Evolutionary conservation across 805 yeast genomes (phyloP).

Genomic region (Komagataella pastoris): DNA sequence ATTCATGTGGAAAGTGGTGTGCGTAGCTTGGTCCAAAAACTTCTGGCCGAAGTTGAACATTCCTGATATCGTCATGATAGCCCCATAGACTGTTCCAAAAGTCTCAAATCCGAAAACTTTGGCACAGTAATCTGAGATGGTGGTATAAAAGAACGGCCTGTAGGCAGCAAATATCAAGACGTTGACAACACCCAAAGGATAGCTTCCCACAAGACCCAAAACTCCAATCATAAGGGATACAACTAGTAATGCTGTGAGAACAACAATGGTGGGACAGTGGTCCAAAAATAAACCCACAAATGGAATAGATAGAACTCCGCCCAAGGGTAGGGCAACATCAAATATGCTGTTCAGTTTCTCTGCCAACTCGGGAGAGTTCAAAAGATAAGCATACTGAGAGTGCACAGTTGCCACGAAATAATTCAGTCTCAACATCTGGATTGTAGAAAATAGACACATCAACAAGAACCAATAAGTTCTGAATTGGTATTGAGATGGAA

Average conservation of each 20-base stretch:
- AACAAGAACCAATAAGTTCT: conserved; percentile 38
- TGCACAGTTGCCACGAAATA: conserved; percentile 46
- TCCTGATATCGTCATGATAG: conserved; percentile 40
- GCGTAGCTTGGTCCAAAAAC: conserved; percentile 33
- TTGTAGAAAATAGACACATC: conserved; percentile 35
- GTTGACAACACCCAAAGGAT: conserved; percentile 27
- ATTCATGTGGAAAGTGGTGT: conserved; percentile 37
- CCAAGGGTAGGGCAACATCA: conserved; percentile 41
- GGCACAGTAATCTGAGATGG: conserved; percentile 83
- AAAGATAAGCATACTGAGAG: conserved; percentile 36
- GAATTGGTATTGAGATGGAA: conserved; percentile 33
- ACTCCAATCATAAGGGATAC: conserved; percentile 33
- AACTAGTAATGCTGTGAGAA: conserved; percentile 23
- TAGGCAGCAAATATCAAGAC: conserved; percentile 35
- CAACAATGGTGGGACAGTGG: conserved; percentile 30
- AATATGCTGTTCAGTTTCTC: conserved; percentile 30
- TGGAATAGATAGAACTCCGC: conserved; percentile 42
- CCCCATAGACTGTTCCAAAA: conserved; percentile 68
- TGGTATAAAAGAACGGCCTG: conserved; percentile 87
- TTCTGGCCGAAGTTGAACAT: conserved; percentile 34
- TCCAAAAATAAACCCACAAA: conserved; percentile 39
- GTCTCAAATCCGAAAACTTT: conserved; percentile 89
- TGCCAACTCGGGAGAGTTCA: conserved; percentile 24
- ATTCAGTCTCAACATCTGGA: conserved; percentile 43
- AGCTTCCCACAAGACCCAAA: conserved; percentile 30